Conservation (phyloP, 176 grass and related monocot species). For the Themeda triandra region DNA sequence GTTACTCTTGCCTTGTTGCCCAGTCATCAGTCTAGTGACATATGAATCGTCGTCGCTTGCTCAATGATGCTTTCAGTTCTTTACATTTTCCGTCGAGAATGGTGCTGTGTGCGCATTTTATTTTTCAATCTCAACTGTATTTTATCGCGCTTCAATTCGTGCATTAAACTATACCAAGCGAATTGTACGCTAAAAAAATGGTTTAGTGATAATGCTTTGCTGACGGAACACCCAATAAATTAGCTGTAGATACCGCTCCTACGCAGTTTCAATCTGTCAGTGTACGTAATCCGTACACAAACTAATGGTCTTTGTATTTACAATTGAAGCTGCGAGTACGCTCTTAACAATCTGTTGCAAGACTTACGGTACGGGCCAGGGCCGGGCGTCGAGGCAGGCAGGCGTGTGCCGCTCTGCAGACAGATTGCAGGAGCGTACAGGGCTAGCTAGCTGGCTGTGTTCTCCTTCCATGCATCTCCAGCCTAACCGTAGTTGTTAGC, state of each 20-base stretch:
- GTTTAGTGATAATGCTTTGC: not conserved
- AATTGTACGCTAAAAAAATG: not conserved
- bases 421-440: not conserved
- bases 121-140: not conserved
- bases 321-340: not conserved
- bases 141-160: not conserved
- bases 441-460: not conserved
- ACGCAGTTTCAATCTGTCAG: not conserved
- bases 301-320: not conserved
- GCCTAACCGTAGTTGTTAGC: no score
- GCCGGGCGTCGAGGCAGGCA: not conserved
- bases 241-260: not conserved
- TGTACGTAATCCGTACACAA: not conserved
- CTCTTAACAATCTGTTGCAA: not conserved
- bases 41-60: not conserved
- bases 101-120: not conserved
- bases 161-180: not conserved
- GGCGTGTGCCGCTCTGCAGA: not conserved
- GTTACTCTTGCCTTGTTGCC: not conserved
- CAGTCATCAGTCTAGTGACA: not conserved
- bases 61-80: conserved; percentile 18
- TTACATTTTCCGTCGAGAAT: not conserved
- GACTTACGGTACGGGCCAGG: not conserved
- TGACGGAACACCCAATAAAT: not conserved
- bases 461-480: not conserved